Base-by-base conservation (phyloP, 202 grass and related monocot species). In the Dendrocalamus latiflorus region DNA sequence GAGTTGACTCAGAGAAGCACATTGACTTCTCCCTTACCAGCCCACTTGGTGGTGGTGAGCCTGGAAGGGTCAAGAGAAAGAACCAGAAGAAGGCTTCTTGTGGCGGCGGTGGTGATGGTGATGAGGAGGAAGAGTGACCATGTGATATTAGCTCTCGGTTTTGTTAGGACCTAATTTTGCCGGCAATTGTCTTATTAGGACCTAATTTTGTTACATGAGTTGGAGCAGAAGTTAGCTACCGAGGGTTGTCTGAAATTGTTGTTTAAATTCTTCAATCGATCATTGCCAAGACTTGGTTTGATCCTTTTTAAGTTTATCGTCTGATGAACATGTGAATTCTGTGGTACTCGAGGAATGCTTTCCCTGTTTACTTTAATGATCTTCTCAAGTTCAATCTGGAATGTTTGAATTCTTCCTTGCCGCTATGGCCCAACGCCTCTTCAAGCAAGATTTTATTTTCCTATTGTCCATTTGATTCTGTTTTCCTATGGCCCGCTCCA, bases 61-160 rank as follows among this genome's bases (percentile, higher is more conserved):
- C 89, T 75, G 89, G 89, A 66, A 87, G 89, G 53, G 89, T 91
- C 16, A 91, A 81, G 70, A 53, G 85, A 81, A 91, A 75, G 85
- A 91, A 91, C 24, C 77, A 76, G 75, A 91, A 87, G 81, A 77
- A 76, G 57, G 85, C 89, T 11, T 70, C 80, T 0, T 63, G 79
- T 50, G 86, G 86, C 5, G 85, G 80, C 1, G 80, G 73, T 17
- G 88, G 88, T 49, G 84, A 72, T 28, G 85, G 79, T 48, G 80
- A 68, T 18, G 85, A 91, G 18, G 89, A 84, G 65, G 89, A 91
- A 75, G 89, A 91, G 49, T 82, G 86, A 81, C n/a, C 43, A 16
- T 69, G 61, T 54, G 42, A 63, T 60, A 60, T 13, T 17, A 70
- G 70, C 72, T 62, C 64, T 58, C 2, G 30, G 9, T 80, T 85